Base-by-base conservation (phyloP, 176 grass and related monocot genomes). In the Ananas comosus region DNA sequence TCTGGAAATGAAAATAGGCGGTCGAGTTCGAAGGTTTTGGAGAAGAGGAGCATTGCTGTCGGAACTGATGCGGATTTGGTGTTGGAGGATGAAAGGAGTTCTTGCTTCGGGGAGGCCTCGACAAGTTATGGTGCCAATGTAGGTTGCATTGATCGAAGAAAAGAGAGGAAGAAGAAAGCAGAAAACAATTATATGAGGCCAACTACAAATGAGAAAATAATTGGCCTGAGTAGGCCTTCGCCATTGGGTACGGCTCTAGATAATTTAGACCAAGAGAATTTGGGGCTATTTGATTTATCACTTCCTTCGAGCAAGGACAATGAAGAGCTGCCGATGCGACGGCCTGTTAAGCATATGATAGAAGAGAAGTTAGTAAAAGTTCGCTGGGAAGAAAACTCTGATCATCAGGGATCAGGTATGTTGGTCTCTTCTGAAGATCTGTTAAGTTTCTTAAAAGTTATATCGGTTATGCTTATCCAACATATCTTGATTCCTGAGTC, bases 351-450 rank as follows among this genome's bases (percentile, higher is more conserved):
- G 65, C 93, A 92, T 64, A 96, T 89, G 65, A 92, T 89, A 11
- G 89, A 90, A 80, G 93, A 92, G 63, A 96, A 96, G 75, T 76
- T 89, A 75, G 79, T 96, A 52, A 96, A 80, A 63, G 84, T 89
- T 74, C 80, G 87, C 53, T 83, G 81, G 86, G 89, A 92, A 61
- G 89, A 96, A 67, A 88, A 90, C 53, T 66, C 72, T 65, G 83
- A 87, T 58, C 67, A 70, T 51, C 70, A 90, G 57, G 88, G 78
- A 76, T 79, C 93, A 87, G 93, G 93, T 97, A 84, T 74, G 78
- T 7, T 42, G 33, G 33, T 6, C 33, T 42, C 33, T 7, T 42
- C 33, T 42, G 33, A 42, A 5, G 33, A 0, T 42, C 33, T 42
- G 33, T 42, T 42, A 42, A 42, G 33, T 42, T 42, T 42, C 33